Conservation (phyloP, 164 flowering plant genomes). For the Houttuynia cordata region DNA sequence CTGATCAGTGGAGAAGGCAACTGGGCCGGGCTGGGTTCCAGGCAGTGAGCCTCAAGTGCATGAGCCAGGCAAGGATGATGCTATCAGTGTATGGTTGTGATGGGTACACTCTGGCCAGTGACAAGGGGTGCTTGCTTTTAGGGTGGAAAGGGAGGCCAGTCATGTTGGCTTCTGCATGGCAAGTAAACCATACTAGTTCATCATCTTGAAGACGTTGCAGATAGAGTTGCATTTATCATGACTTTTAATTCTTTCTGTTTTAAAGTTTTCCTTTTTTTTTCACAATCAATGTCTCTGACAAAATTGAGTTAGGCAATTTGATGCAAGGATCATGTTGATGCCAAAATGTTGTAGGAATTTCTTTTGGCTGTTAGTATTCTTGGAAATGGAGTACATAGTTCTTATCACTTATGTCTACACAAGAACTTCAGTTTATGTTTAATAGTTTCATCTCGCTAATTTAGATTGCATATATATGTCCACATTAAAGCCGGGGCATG, state of each 20-base stretch:
- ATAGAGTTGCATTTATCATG: too few species aligned
- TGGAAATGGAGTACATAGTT: too few species aligned
- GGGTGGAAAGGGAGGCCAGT: constrained; percentile 64
- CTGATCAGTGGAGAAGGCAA: constrained; percentile 54
- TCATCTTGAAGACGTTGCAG: not conserved
- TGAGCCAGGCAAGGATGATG: constrained; percentile 38
- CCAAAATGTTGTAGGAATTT: not conserved
- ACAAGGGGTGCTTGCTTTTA: constrained; percentile 48
- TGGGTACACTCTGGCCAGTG: constrained; percentile 39
- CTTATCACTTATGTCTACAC: too few species aligned
- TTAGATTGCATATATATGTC: too few species aligned
- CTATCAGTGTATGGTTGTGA: constrained; percentile 42
- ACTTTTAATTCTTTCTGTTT: too few species aligned
- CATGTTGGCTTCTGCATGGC: constrained; percentile 59
- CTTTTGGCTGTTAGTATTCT: not conserved
- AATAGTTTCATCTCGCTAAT: too few species aligned
- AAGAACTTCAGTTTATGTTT: too few species aligned
- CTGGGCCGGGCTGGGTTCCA: constrained; percentile 45
- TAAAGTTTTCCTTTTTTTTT: too few species aligned
- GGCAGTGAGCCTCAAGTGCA: constrained; percentile 25
- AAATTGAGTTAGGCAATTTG: too few species aligned
- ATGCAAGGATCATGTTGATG: too few species aligned
- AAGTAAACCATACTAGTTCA: constrained; percentile 7
- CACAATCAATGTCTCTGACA: not conserved
- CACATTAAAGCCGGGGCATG: too few species aligned